Percentiles rank a stretch among this genome's conserved stretches.
phyloP scores from a whole-genome alignment of 148 eudicot genomes.

The Rhododendron henanense region DNA sequence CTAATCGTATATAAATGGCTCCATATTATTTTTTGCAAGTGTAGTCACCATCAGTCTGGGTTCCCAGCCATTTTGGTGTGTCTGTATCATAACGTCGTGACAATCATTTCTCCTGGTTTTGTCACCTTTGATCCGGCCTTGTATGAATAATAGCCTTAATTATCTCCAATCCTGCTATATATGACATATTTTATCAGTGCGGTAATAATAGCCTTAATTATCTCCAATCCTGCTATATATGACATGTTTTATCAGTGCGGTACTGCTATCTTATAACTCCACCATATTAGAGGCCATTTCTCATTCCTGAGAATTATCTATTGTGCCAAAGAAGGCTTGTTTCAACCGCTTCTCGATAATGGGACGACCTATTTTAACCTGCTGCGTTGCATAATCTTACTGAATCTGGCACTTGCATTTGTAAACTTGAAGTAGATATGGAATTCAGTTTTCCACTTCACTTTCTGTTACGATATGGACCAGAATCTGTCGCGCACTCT shows the following conservation, averaged over 20 bases:
- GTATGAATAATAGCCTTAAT: background rate
- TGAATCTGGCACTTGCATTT: background rate
- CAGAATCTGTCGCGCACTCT: background rate
- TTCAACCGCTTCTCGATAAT: background rate
- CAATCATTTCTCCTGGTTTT: background rate
- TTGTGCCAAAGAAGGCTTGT: background rate
- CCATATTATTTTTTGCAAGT: background rate
- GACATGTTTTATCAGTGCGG: background rate
- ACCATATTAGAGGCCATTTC: background rate
- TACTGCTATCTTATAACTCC: background rate
- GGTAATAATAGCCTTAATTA: background rate
- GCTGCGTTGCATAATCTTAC: background rate
- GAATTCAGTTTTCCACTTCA: background rate
- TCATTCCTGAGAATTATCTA: background rate
- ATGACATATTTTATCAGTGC: background rate
- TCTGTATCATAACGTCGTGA: background rate
- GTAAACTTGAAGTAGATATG: background rate
- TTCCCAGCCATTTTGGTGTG: background rate
- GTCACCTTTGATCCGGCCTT: background rate
- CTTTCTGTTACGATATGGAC: background rate
- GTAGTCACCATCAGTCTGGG: background rate
- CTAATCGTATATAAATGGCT: background rate
- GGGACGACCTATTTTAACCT: background rate
- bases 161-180: background rate
- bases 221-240: background rate